Percentiles rank a stretch among this genome's conserved stretches.
These are phyloP conservation scores for Aspergillus pseudoviridinutans DNA, from an alignment of 2,329 filamentous ascomycete genomes.

Conservation along the genomic window DNA sequence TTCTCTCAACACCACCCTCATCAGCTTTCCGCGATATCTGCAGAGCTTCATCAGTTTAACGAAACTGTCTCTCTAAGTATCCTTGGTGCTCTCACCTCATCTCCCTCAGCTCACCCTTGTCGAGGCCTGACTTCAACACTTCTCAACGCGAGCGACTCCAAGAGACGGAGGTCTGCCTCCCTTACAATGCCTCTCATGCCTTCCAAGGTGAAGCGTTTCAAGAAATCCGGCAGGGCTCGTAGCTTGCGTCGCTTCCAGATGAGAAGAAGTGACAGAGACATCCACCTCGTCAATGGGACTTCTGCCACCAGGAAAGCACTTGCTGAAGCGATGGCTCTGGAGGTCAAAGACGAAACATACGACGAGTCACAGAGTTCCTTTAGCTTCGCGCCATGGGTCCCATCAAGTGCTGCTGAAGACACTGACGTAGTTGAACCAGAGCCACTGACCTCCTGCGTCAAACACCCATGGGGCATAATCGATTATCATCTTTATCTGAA, in stretches of 20 bases:
- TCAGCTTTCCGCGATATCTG: neutral
- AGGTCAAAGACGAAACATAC: neutral
- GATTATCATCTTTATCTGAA: constrained; percentile 32
- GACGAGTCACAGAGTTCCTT: neutral
- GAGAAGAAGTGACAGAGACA: constrained; percentile 11
- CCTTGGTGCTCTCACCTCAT: neutral
- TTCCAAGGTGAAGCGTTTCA: neutral
- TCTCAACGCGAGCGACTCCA: neutral
- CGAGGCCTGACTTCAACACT: neutral
- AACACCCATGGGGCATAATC: constrained; percentile 28
- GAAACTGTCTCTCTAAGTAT: neutral
- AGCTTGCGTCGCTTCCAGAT: constrained; percentile 13
- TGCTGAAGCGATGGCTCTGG: neutral
- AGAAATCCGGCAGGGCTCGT: neutral
- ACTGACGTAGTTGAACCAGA: neutral
- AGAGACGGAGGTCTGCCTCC: neutral
- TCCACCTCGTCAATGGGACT: constrained; percentile 1
- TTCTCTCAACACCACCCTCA: neutral
- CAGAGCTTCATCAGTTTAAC: neutral
- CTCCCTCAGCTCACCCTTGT: neutral
- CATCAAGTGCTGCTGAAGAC: neutral
- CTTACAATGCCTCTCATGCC: neutral
- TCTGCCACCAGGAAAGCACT: neutral
- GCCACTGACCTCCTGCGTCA: constrained; percentile 9
- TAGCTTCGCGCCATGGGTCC: neutral